These are phyloP conservation scores for Fusarium pseudocircinatum DNA, from an alignment of 2,329 filamentous ascomycete species.

Conservation along the genomic window DNA sequence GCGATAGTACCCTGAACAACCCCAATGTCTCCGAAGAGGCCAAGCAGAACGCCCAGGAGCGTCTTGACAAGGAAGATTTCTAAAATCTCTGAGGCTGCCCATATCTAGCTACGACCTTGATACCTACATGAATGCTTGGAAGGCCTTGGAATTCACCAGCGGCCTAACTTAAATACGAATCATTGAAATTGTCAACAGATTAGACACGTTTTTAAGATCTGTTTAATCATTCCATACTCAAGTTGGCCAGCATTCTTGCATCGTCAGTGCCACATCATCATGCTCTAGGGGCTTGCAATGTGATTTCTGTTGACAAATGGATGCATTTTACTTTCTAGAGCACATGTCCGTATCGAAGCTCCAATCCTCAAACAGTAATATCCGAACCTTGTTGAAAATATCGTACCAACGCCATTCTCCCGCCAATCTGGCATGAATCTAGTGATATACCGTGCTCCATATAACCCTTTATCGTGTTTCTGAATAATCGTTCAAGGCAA, in stretches of 20 bases:
- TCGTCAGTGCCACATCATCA: not conserved
- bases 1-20: slow-evolving; percentile 60
- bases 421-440: slow-evolving; percentile 8
- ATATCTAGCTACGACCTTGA: not conserved
- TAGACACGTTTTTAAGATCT: not conserved
- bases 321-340: not conserved
- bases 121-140: not conserved
- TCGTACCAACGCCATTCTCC: slow-evolving; percentile 39
- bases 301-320: not conserved
- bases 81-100: not conserved
- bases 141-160: not conserved
- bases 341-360: slow-evolving; percentile 1
- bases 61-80: slow-evolving; percentile 50
- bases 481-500: slow-evolving; percentile 88
- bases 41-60: slow-evolving; percentile 64
- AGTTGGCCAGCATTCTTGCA: not conserved
- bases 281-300: not conserved
- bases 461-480: slow-evolving; percentile 56
- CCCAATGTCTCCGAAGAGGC: slow-evolving; percentile 66
- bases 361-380: slow-evolving; percentile 8
- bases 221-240: not conserved
- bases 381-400: slow-evolving; percentile 25
- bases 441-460: slow-evolving; percentile 17
- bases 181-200: not conserved
- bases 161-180: not conserved